A percentile compares a stretch with the other conserved stretches of the same genome.
Conservation (phyloP, 495 filamentous ascomycete species). For the Tuber umbilicatum region DNA sequence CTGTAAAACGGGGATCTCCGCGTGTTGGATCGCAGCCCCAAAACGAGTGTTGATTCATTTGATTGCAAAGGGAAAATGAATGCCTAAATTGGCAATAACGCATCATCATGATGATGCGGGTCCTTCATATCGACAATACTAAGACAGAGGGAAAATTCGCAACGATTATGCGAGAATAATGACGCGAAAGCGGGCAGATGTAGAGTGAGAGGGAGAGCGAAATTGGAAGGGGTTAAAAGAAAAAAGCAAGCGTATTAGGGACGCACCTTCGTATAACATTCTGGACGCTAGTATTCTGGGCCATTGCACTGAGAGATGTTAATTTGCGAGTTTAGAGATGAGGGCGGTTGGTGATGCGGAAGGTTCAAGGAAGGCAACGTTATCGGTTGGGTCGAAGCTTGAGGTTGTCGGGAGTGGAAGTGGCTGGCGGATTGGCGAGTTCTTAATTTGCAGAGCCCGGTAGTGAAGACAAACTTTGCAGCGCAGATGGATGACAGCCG, state of each 20-base stretch:
- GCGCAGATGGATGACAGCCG: neutral
- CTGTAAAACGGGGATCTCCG: constrained; percentile 11
- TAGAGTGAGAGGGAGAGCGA: constrained; percentile 1
- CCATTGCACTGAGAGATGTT: constrained; percentile 45
- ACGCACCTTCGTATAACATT: constrained; percentile 71
- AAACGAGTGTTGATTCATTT: constrained; percentile 7
- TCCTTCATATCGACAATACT: constrained; percentile 19
- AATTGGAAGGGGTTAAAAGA: constrained; percentile 8
- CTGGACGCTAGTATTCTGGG: constrained; percentile 53
- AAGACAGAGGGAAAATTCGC: constrained; percentile 21
- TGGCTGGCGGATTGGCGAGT: constrained; percentile 12
- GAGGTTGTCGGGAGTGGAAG: constrained; percentile 5
- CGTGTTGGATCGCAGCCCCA: constrained; percentile 15
- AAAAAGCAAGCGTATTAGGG: neutral
- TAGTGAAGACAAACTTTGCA: constrained; percentile 15
- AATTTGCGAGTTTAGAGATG: constrained; percentile 11
- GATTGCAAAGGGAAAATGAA: constrained; percentile 7
- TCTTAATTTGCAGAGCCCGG: constrained; percentile 20
- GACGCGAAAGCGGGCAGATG: constrained; percentile 11
- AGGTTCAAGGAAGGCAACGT: constrained; percentile 15
- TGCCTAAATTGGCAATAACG: constrained; percentile 32
- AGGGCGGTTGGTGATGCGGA: constrained; percentile 19
- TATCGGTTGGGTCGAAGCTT: constrained; percentile 29
- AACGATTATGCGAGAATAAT: constrained; percentile 15
- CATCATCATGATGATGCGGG: constrained; percentile 31